Base-by-base conservation (phyloP, 257 asterid species). In the Orobanche coerulescens region DNA sequence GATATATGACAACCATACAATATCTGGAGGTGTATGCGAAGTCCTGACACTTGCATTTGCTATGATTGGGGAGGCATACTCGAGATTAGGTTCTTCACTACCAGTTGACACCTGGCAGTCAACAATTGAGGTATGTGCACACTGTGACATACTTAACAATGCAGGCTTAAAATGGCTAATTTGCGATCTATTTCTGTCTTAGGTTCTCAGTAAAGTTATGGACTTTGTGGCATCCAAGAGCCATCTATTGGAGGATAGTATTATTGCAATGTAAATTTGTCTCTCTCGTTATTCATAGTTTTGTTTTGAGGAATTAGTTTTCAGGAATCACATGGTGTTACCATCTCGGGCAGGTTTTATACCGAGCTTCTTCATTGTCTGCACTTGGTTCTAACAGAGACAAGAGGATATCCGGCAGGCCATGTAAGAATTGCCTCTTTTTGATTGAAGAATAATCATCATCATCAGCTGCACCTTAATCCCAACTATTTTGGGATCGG, bases 131-230 rank as follows among this genome's bases (percentile, higher is more conserved):
- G 98, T 91, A 64, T 37, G 78, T 52, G 52, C 60, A 24, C 51
- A 20, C 46, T 37, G 47, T 65, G 67, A 65, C 47, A 28, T 48
- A 16, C 61, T 50, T 69, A 59, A 34, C n/a, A 48, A 47, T 57
- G 39, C 71, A 23, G 53, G 47, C 61, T 75, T 37, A 64, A 63
- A 68, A 43, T 53, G 25, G 48, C 67, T 68, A 73, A 79, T 62
- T 28, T 36, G 43, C 61, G 73, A 54, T 71, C 69, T 76, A 43
- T 52, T 69, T 55, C 40, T 65, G 72, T 71, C 46, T 55, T 71
- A 88, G 98, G 87, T 76, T 71, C 82, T 88, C 65, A 78, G 95
- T 70, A 79, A 82, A 63, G 75, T 78, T 54, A 73, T 91, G 88
- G 98, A 91, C 74, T 54, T 56, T 69, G 71, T 84, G 68, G 83